Conservation (phyloP, 116 monocot genomes). For the Cymodocea nodosa region DNA sequence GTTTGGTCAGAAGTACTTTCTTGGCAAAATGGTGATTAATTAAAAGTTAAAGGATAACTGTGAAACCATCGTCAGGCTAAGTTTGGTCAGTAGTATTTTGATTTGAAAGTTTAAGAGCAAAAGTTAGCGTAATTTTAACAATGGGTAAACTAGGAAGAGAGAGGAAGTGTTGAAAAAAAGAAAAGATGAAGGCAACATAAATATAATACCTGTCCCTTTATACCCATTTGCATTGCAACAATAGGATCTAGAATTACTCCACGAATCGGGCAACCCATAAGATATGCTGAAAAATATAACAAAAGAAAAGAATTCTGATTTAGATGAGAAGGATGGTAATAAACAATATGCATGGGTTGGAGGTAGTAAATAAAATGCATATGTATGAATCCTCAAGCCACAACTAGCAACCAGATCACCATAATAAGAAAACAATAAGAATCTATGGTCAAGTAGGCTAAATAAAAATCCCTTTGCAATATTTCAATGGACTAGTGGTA, state of each 20-base stretch:
- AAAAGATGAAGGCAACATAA: not conserved
- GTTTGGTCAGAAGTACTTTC: too few relatives aligned
- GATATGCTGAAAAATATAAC: slow-evolving; percentile 51
- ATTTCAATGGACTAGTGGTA: not conserved
- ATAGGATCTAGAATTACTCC: slow-evolving; percentile 96
- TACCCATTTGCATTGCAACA: slow-evolving; percentile 89
- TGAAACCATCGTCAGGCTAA: too few relatives aligned
- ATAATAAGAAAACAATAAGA: too few relatives aligned
- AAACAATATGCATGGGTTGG: too few relatives aligned
- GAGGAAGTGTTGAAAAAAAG: not conserved
- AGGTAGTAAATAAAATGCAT: too few relatives aligned
- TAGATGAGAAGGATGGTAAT: not conserved
- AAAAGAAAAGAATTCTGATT: not conserved
- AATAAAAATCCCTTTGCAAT: not conserved
- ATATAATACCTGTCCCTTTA: slow-evolving; percentile 69
- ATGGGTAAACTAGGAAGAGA: not conserved
- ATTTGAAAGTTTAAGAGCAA: not conserved
- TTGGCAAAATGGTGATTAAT: too few relatives aligned
- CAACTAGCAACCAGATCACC: too few relatives aligned
- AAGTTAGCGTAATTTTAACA: not conserved
- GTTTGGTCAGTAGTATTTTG: not conserved
- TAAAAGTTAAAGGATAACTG: too few relatives aligned
- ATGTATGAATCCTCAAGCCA: too few relatives aligned
- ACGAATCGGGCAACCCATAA: slow-evolving; percentile 89
- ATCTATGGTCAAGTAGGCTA: too few relatives aligned